phyloP scores from a whole-genome alignment of 345 rosid genomes.

The Hibiscus mutabilis region DNA sequence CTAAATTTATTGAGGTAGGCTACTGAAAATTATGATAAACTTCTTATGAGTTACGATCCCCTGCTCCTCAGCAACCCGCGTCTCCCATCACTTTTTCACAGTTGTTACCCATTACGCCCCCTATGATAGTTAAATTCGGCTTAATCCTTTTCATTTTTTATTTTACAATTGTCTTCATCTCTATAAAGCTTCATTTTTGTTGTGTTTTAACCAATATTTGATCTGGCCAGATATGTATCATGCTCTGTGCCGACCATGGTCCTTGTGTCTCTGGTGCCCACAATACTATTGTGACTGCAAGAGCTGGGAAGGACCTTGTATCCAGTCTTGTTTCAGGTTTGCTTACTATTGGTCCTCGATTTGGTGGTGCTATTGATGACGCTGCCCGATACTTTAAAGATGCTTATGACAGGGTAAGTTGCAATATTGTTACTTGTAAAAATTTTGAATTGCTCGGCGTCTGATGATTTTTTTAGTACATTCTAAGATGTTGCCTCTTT shows the following conservation, averaged over 20 bases:
- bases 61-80: not conserved
- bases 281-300: conserved; percentile 92
- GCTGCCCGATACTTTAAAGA: conserved; percentile 97
- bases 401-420: conserved; percentile 76
- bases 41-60: not conserved
- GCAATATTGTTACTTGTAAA: not conserved
- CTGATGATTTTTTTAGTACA: not conserved
- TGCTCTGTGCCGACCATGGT: conserved; percentile 96
- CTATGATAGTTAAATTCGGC: not conserved
- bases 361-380: conserved; percentile 98
- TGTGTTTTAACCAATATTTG: conserved; percentile 5
- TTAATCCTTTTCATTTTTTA: not conserved
- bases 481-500: conserved; percentile 7
- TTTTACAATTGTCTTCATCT: not conserved
- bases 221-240: conserved; percentile 75
- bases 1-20: conserved; percentile 82
- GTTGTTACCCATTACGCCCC: not conserved
- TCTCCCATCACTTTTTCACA: not conserved
- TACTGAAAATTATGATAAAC: conserved; percentile 2
- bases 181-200: not conserved
- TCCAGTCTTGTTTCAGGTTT: conserved; percentile 95
- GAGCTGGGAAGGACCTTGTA: conserved; percentile 98
- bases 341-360: conserved; percentile 94
- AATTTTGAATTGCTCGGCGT: not conserved
- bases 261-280: conserved; percentile 99